phyloP scores from a whole-genome alignment of 495 filamentous ascomycete species.

The Xylaria scruposa region DNA sequence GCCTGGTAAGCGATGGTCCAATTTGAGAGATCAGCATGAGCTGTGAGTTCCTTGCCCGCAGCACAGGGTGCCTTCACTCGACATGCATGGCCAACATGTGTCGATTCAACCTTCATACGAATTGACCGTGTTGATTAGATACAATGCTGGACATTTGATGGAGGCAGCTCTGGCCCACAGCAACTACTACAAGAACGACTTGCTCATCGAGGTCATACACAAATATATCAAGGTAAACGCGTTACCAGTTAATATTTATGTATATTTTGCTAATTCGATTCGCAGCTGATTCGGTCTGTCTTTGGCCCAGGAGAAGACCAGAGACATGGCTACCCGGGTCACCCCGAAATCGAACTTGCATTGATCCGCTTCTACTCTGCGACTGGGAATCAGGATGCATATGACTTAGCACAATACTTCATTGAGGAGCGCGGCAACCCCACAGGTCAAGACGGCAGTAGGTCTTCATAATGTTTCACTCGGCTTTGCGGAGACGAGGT shows the following conservation, averaged over 20 bases:
- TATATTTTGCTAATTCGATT: neutral
- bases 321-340: slow-evolving; percentile 64
- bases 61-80: neutral
- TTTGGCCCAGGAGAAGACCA: slow-evolving; percentile 59
- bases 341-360: slow-evolving; percentile 66
- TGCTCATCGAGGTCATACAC: slow-evolving; percentile 57
- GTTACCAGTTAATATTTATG: neutral
- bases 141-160: slow-evolving; percentile 66
- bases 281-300: slow-evolving; percentile 48
- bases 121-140: slow-evolving; percentile 42
- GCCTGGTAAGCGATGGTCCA: slow-evolving; percentile 59
- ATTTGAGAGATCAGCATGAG: slow-evolving; percentile 67
- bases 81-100: neutral
- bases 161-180: slow-evolving; percentile 64
- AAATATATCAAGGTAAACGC: slow-evolving; percentile 54
- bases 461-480: neutral
- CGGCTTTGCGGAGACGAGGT: neutral
- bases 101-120: neutral
- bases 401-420: slow-evolving; percentile 62
- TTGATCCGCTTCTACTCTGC: slow-evolving; percentile 60
- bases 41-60: slow-evolving; percentile 48
- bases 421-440: slow-evolving; percentile 63
- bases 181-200: slow-evolving; percentile 56
- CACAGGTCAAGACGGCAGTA: slow-evolving; percentile 50
- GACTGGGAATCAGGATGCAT: slow-evolving; percentile 53